Evolutionary conservation across 2,329 filamentous ascomycete species (phyloP).

Genomic region (Talaromyces sp.): DNA sequence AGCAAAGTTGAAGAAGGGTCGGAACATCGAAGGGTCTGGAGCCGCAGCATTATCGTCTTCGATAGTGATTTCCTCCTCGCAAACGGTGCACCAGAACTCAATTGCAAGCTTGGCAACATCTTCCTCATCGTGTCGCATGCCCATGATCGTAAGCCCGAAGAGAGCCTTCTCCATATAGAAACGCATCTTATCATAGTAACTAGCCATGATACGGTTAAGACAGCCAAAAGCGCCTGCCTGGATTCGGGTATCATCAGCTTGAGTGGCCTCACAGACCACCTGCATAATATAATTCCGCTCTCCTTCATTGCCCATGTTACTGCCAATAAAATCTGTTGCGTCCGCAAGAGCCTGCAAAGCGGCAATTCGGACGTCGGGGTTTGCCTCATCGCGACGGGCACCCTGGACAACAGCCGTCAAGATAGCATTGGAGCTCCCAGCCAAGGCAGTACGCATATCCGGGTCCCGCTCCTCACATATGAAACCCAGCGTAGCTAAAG

Average conservation of each 20-base stretch:
- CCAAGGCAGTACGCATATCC: constrained; percentile 74
- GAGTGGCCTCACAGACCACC: constrained; percentile 97
- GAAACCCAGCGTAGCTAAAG: constrained; percentile 93
- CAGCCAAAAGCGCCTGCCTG: constrained; percentile 96
- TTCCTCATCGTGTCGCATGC: constrained; percentile 97
- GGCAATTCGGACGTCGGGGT: constrained; percentile 81
- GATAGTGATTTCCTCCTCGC: constrained; percentile 95
- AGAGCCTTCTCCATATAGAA: constrained; percentile 99
- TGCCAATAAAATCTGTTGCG: constrained; percentile 93
- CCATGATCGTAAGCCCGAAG: constrained; percentile 93
- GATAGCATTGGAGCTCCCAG: constrained; percentile 92
- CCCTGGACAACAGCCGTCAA: constrained; percentile 96
- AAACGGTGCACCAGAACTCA: constrained; percentile 99
- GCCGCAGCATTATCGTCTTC: constrained; percentile 88
- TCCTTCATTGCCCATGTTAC: constrained; percentile 98
- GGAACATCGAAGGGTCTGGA: constrained; percentile 75
- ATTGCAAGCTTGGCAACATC: constrained; percentile 97
- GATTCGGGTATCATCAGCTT: constrained; percentile 83
- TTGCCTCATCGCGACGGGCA: constrained; percentile 91
- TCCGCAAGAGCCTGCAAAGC: constrained; percentile 93
- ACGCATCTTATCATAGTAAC: constrained; percentile 99
- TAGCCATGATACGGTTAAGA: constrained; percentile 94
- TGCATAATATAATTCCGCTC: constrained; percentile 99
- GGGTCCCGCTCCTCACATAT: constrained; percentile 93
- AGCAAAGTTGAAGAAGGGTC: constrained; percentile 93